Base-by-base conservation (phyloP, 2,329 filamentous ascomycete species). In the Beauveria asiatica region DNA sequence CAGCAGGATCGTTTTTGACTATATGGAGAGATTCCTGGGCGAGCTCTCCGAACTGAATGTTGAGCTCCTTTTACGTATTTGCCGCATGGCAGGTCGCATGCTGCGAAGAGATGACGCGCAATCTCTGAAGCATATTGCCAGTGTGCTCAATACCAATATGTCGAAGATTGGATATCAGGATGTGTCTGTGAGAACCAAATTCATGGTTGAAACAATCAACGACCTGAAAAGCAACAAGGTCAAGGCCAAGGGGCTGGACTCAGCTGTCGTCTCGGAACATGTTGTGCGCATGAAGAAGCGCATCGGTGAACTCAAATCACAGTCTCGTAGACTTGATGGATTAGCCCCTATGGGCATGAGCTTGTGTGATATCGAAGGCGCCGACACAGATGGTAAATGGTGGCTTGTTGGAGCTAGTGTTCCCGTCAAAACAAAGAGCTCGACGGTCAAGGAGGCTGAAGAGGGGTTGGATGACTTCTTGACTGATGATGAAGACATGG, bases 391-490 rank as follows among this genome's bases (percentile, higher is more conserved):
- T 70, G 94, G 94, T 1, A 97, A 96, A 76, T 99, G 94, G 94
- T 99, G 94, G 94, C 83, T 97, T 21, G 90, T 97, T 5, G 94
- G 94, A 56, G 93, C 94, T n/a, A 96, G 92, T 72, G 97, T 93
- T 84, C 77, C 81, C 4, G 83, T 62, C 21, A 74, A 70, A 55
- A 60, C 64, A 6, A 48, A 30, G 65, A 65, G 42, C 49, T 57
- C 62, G 23, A 61, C 46, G 37, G 33, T 30, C 42, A 61, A 66
- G 5, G 66, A 64, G 37, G 57, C 66, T 49, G 59, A 66, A 49
- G 61, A 64, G 17, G 56, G 64, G 11, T 67, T 65, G 41, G 66
- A 66, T 19, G 60, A 60, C 21, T 61, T 33, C 70, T 62, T 63
- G 48, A 79, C 61, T 65, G 74, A 76, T n/a, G 73, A 77, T 27